phyloP scores from a whole-genome alignment of 352 stramenopile species.

The Phytophthora constricta region DNA sequence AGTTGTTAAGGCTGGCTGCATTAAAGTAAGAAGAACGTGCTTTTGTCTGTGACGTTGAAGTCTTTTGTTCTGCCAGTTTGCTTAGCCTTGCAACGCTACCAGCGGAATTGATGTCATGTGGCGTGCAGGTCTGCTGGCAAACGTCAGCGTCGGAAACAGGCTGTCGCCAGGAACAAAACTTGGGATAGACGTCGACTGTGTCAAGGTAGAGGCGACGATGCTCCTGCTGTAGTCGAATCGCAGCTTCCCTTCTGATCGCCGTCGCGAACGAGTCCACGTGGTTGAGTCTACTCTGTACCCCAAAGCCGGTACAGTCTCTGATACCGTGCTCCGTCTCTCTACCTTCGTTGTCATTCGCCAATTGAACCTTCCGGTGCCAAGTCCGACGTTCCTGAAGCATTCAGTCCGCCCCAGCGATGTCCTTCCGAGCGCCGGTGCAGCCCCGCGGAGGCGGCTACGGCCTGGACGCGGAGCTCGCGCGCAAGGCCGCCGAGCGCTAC shows the following conservation, averaged over 20 bases:
- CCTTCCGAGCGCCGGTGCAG: conserved; percentile 58
- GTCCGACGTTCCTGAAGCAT: conserved; percentile 4
- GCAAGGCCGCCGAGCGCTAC: conserved; percentile 85
- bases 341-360: conserved; percentile 23
- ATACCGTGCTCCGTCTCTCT: conserved; percentile 26
- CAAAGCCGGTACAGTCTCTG: background rate
- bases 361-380: conserved; percentile 17
- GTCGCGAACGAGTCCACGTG: no score
- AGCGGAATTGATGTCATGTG: no score
- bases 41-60: background rate
- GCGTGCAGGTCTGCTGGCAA: no score
- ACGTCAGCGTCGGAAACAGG: no score
- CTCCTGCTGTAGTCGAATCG: conserved; percentile 22
- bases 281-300: background rate
- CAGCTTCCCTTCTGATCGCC: no score
- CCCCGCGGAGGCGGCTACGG: conserved; percentile 83
- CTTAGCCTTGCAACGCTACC: no score
- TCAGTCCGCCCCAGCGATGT: conserved; percentile 14
- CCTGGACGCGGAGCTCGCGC: conserved; percentile 90
- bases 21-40: background rate
- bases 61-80: background rate
- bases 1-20: no score
- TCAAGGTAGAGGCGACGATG: background rate
- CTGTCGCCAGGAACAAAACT: no score
- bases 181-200: no score